These are phyloP conservation scores for Hebeloma cylindrosporum DNA, from an alignment of 768 basidiomycete species.

Conservation along the genomic window DNA sequence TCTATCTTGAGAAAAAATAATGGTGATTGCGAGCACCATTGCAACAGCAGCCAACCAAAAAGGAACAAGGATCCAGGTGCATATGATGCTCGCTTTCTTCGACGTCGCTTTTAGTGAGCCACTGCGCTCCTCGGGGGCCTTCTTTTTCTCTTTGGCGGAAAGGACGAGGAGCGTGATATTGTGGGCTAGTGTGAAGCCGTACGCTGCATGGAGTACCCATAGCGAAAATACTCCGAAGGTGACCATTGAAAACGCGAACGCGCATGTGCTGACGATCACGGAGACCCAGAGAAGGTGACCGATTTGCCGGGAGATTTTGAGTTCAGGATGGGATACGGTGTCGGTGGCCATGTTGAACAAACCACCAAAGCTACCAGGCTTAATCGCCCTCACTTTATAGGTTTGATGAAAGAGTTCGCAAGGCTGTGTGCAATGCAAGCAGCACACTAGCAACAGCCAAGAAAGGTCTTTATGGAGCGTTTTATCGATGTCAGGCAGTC, in stretches of 20 bases:
- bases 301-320: not conserved
- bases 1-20: not conserved
- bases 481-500: no score
- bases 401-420: no score
- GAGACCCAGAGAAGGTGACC: conserved; percentile 4
- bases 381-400: no score
- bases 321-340: not conserved
- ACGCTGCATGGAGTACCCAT: not conserved
- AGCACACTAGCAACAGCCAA: no score
- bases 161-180: conserved; percentile 8
- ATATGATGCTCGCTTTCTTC: conserved; percentile 1
- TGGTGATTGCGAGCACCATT: not conserved
- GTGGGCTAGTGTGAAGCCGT: conserved; percentile 1
- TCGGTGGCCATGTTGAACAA: conserved; percentile 1
- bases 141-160: conserved; percentile 1
- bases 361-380: no score
- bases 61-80: not conserved
- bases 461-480: no score
- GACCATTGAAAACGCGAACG: conserved; percentile 1
- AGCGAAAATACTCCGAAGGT: conserved; percentile 1
- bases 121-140: not conserved
- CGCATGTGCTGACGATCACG: not conserved
- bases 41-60: not conserved
- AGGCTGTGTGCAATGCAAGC: no score
- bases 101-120: conserved; percentile 1